These are phyloP conservation scores for Phaseolus lunatus DNA, from an alignment of 306 rosid species.

Conservation along the genomic window DNA sequence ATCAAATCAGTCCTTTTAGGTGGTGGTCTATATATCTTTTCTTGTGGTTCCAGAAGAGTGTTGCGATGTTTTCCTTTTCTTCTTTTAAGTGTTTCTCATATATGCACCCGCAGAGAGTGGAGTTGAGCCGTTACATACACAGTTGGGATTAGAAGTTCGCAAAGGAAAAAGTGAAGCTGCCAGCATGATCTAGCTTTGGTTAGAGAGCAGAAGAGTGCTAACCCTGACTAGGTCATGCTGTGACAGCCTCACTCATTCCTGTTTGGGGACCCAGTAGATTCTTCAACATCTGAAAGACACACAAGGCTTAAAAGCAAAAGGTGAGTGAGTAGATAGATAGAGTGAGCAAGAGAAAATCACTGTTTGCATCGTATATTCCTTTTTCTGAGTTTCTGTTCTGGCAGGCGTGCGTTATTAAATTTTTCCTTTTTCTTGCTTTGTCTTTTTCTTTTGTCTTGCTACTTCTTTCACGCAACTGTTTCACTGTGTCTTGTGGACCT, in stretches of 20 bases:
- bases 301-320: constrained; percentile 37
- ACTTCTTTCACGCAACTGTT: background rate
- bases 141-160: constrained; percentile 41
- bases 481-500: background rate
- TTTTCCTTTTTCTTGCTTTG: constrained; percentile 37
- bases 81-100: background rate
- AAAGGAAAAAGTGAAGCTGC: constrained; percentile 99
- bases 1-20: background rate
- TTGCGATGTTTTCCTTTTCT: background rate
- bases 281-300: constrained; percentile 30
- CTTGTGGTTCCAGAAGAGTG: background rate
- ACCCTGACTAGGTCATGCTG: constrained; percentile 98
- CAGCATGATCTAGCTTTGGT: constrained; percentile 95
- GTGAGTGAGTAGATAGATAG: background rate
- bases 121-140: constrained; percentile 20
- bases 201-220: constrained; percentile 49
- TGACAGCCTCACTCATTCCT: constrained; percentile 99
- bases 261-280: constrained; percentile 57
- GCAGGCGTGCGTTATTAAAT: constrained; percentile 57
- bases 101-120: constrained; percentile 35
- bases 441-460: background rate
- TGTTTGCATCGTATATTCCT: constrained; percentile 45
- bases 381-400: constrained; percentile 44
- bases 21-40: background rate
- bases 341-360: constrained; percentile 20